Conservation (phyloP, 2,329 filamentous ascomycete genomes). For the Pseudocercospora fuligena region DNA sequence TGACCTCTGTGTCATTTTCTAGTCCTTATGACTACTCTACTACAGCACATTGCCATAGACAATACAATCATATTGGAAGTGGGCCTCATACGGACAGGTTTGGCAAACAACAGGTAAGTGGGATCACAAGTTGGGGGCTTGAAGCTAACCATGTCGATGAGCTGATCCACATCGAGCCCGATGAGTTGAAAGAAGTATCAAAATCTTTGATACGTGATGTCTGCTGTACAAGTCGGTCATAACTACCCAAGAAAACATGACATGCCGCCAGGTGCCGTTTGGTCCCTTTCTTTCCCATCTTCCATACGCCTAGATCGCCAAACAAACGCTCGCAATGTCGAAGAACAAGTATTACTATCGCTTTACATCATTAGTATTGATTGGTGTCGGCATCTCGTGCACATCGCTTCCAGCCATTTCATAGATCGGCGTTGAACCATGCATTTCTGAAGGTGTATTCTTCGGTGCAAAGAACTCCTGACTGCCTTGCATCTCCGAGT, state of each 20-base stretch:
- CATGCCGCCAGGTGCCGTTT: slow-evolving; percentile 1
- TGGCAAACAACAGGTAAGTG: slow-evolving; percentile 8
- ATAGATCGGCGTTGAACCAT: slow-evolving; percentile 36
- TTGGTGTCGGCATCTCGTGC: slow-evolving; percentile 31
- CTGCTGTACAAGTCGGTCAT: slow-evolving; percentile 10
- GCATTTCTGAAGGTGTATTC: slow-evolving; percentile 32
- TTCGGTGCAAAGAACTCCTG: slow-evolving; percentile 29
- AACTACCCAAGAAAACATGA: not conserved
- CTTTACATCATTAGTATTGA: slow-evolving; percentile 14
- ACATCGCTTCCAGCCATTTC: slow-evolving; percentile 39
- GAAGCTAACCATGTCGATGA: not conserved
- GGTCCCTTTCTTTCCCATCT: not conserved
- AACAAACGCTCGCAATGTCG: not conserved
- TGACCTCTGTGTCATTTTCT: too few species aligned
- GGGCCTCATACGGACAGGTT: slow-evolving; percentile 6
- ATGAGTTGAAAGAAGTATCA: not conserved
- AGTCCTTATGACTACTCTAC: not conserved
- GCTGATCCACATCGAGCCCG: not conserved
- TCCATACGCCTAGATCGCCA: slow-evolving; percentile 6
- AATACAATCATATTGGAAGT: slow-evolving; percentile 4
- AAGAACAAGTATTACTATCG: not conserved
- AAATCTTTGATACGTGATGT: not conserved
- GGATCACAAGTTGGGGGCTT: slow-evolving; percentile 8
- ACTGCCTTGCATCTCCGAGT: slow-evolving; percentile 40
- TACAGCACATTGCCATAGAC: not conserved